Evolutionary conservation across 345 rosid genomes (phyloP).

Genomic region (Eucalyptus sideroxylon): DNA sequence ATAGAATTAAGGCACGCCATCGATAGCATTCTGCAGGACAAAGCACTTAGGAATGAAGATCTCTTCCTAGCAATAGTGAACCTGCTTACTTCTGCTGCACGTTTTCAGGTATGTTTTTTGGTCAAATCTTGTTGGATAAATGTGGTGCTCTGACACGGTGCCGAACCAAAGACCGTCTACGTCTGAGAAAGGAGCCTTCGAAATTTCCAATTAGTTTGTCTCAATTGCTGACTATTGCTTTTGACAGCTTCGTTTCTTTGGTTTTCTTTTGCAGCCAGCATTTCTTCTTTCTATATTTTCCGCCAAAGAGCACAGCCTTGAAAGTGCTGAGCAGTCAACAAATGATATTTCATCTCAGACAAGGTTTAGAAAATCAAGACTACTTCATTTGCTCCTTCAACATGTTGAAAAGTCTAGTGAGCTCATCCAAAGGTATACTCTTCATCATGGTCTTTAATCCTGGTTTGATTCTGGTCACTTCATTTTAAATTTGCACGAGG

Average conservation of each 20-base stretch:
- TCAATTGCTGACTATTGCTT: background rate
- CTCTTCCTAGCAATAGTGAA: constrained; percentile 40
- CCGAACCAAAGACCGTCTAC: background rate
- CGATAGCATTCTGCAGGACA: constrained; percentile 27
- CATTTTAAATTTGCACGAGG: background rate
- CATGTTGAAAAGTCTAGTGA: constrained; percentile 45
- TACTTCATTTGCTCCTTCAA: constrained; percentile 34
- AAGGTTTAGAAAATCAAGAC: constrained; percentile 24
- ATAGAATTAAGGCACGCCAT: constrained; percentile 42
- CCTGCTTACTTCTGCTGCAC: constrained; percentile 65
- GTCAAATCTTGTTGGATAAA: background rate
- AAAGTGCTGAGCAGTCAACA: constrained; percentile 14
- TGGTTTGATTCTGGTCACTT: background rate
- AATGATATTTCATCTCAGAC: constrained; percentile 15
- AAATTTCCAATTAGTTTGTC: background rate
- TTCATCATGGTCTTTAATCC: background rate
- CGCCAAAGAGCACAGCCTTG: constrained; percentile 16
- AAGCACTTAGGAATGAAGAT: constrained; percentile 39
- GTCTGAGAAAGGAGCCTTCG: background rate
- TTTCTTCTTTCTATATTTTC: constrained; percentile 55
- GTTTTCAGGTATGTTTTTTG: constrained; percentile 42
- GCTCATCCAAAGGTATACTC: constrained; percentile 51
- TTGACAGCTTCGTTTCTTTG: background rate
- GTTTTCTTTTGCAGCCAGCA: constrained; percentile 57
- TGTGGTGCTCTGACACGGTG: background rate